Evolutionary conservation across 1,139 yeast genomes (phyloP).

Genomic region (Debaryomyces nepalensis): DNA sequence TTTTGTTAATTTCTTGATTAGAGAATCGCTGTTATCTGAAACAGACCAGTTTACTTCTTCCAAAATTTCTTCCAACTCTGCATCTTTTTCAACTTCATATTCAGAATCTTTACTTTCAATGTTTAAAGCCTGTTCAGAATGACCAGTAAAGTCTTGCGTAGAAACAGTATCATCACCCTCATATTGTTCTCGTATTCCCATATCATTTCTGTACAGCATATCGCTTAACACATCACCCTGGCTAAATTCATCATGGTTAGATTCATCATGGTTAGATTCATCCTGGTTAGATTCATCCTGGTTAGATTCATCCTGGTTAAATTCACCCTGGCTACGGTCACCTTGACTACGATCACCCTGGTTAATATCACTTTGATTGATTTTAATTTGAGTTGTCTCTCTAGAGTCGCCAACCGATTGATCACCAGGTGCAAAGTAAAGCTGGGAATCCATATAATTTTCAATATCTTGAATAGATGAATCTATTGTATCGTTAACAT

Average conservation of each 20-base stretch:
- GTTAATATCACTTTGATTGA: background rate
- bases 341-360: constrained; percentile 11
- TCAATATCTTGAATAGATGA: constrained; percentile 50
- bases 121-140: constrained; percentile 11
- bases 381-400: constrained; percentile 1
- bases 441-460: constrained; percentile 44
- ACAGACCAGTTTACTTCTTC: constrained; percentile 78
- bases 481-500: constrained; percentile 25
- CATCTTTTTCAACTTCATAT: constrained; percentile 35
- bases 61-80: constrained; percentile 66
- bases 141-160: constrained; percentile 16
- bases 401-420: constrained; percentile 1
- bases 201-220: constrained; percentile 18
- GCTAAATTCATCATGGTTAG: constrained; percentile 10
- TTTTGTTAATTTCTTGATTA: constrained; percentile 59
- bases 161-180: constrained; percentile 14
- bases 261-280: background rate
- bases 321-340: constrained; percentile 2
- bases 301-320: background rate
- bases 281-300: constrained; percentile 2
- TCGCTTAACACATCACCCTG: constrained; percentile 14
- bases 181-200: constrained; percentile 14
- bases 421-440: constrained; percentile 23
- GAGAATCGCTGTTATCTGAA: constrained; percentile 59
- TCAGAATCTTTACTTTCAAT: constrained; percentile 7